A percentile compares a stretch with the other conserved stretches of the same genome.
Conservation (phyloP, 495 filamentous ascomycete genomes). For the Haplographium delicatum region DNA sequence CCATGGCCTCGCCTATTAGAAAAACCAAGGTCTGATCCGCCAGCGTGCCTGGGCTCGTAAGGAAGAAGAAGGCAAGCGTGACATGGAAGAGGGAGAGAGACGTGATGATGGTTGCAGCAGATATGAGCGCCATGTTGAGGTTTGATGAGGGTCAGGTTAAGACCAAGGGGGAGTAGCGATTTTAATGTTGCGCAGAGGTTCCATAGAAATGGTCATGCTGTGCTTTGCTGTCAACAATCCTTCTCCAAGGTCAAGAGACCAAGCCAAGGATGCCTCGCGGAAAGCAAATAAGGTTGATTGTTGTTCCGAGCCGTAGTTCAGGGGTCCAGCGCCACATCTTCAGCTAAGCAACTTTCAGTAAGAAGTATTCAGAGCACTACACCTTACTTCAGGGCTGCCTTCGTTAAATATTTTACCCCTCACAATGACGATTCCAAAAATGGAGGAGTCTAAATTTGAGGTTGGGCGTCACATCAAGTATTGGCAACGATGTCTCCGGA, state of each 20-base stretch:
- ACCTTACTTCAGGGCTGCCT: too few relatives aligned
- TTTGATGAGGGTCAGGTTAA: slow-evolving; percentile 1
- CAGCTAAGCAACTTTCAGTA: too few relatives aligned
- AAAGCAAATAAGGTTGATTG: slow-evolving; percentile 6
- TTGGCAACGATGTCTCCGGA: slow-evolving; percentile 84
- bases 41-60: slow-evolving; percentile 61
- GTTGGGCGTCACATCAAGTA: slow-evolving; percentile 78
- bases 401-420: too few relatives aligned
- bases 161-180: not conserved
- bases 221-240: not conserved
- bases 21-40: slow-evolving; percentile 77
- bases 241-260: not conserved
- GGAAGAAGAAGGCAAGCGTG: slow-evolving; percentile 75
- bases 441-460: slow-evolving; percentile 49
- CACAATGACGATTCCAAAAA: slow-evolving; percentile 8
- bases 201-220: slow-evolving; percentile 1
- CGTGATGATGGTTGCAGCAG: slow-evolving; percentile 69
- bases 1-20: slow-evolving; percentile 77
- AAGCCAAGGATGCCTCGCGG: not conserved
- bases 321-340: not conserved
- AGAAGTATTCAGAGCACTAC: too few relatives aligned
- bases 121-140: slow-evolving; percentile 68
- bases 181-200: not conserved
- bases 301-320: slow-evolving; percentile 12
- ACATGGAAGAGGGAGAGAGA: slow-evolving; percentile 76